A percentile compares a stretch with the other conserved stretches of the same genome.
Conservation (phyloP, 1,139 yeast genomes). For the Saccharomyces pastorianus region DNA sequence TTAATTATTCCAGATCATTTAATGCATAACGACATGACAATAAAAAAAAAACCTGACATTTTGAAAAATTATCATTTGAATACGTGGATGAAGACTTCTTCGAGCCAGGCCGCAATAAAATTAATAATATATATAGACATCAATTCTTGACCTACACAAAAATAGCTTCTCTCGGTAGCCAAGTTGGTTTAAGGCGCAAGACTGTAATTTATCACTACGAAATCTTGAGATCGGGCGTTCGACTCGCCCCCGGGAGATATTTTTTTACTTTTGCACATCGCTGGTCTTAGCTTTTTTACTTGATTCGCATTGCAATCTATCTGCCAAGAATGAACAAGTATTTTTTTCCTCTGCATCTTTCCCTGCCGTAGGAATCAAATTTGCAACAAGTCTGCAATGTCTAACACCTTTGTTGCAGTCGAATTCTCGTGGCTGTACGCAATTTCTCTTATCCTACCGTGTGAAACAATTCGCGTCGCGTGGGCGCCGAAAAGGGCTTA, state of each 20-base stretch:
- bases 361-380: neutral
- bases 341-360: too few relatives aligned
- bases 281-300: neutral
- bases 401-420: neutral
- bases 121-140: too few relatives aligned
- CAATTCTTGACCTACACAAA: too few relatives aligned
- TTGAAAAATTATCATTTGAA: too few relatives aligned
- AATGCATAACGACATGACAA: too few relatives aligned
- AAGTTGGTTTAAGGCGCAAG: constrained; percentile 8
- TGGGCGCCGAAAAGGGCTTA: neutral
- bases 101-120: too few relatives aligned
- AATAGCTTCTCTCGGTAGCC: constrained; percentile 10
- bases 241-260: constrained; percentile 11
- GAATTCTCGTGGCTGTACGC: neutral
- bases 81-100: too few relatives aligned
- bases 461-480: neutral
- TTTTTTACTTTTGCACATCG: neutral
- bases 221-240: constrained; percentile 13
- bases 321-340: neutral
- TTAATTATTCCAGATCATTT: too few relatives aligned
- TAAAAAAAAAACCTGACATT: too few relatives aligned
- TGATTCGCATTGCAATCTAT: neutral
- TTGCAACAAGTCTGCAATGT: neutral
- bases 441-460: neutral
- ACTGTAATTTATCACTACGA: constrained; percentile 11